phyloP scores from a whole-genome alignment of 345 rosid genomes.

The Eucalyptus regnans region DNA sequence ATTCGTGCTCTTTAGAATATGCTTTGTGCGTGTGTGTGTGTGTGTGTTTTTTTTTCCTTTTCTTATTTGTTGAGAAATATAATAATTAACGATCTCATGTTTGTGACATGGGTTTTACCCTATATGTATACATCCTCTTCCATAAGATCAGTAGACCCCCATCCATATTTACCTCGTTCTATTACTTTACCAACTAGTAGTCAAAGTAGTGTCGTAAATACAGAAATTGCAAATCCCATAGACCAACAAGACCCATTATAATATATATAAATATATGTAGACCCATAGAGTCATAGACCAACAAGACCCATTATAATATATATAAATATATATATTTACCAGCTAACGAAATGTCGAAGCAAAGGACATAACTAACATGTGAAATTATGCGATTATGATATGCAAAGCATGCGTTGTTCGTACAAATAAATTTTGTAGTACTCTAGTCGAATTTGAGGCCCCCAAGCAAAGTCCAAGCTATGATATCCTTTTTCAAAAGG shows the following conservation, averaged over 20 bases:
- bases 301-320: too few species aligned
- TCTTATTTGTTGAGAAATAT: background rate
- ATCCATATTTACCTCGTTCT: too few species aligned
- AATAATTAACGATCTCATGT: background rate
- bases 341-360: background rate
- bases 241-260: too few species aligned
- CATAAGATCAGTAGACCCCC: too few species aligned
- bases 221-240: too few species aligned
- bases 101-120: background rate
- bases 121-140: too few species aligned
- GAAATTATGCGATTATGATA: background rate
- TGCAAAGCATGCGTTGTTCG: background rate
- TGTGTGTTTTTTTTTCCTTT: fast-evolving
- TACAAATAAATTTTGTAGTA: background rate
- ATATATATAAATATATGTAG: too few species aligned
- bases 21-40: background rate
- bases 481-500: background rate
- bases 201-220: too few species aligned
- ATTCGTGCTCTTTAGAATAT: background rate
- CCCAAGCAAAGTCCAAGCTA: background rate
- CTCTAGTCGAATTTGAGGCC: background rate
- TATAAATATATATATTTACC: background rate
- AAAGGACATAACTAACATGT: background rate
- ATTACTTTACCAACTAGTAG: too few species aligned
- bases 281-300: too few species aligned